Evolutionary conservation across 2,329 filamentous ascomycete genomes (phyloP), one percentile per base, ranked within the genome.

Genomic region (Colletotrichum coccodes): DNA sequence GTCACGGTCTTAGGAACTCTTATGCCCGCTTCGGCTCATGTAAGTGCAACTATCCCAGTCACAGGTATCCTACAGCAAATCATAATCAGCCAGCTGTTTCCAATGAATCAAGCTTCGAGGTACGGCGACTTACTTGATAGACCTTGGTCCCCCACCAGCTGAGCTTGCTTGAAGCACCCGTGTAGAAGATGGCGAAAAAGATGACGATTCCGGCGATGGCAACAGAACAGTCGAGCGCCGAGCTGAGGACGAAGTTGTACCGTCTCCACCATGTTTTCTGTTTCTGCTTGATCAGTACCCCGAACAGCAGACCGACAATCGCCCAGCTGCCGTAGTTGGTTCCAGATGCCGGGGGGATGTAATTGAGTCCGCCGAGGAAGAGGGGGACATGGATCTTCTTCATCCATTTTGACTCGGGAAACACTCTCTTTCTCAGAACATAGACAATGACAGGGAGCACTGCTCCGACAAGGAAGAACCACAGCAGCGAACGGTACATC

Each of bases 401-500:
- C 26, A 78, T n/a, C 64, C 64, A 67, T 16, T 34, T 56, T 1
- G 42, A 11, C 30, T 28, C 32, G 14, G 64, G 49, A 49, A 77
- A 78, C 2, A 58, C 65, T 14, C 26, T 56, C 14, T 53, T 71
- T 40, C 71, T 72, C 7, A 75, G 38, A n/a, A 83, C 53, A 72
- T 83, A 87, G 68, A 87, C 80, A 1, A 80, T 36, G 1, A 87
- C 69, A 0, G 88, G 88, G 0, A 86, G 75, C 2, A 83, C 23
- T 6, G 81, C 81, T 1, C 88, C 87, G 1, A 86, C 77, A 23
- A 89, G 77, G 78, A 85, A 90, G 78, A 87, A 89, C 76, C 80
- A 88, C 57, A 85, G 80, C 21, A 89, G 76, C 0, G 77, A 73
- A 0, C 80, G 78, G 73, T 90, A 89, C 5, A 87, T 77, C 2